These are phyloP conservation scores for Dianthus caryophyllus DNA, from an alignment of 148 eudicot genomes.

Conservation along the genomic window DNA sequence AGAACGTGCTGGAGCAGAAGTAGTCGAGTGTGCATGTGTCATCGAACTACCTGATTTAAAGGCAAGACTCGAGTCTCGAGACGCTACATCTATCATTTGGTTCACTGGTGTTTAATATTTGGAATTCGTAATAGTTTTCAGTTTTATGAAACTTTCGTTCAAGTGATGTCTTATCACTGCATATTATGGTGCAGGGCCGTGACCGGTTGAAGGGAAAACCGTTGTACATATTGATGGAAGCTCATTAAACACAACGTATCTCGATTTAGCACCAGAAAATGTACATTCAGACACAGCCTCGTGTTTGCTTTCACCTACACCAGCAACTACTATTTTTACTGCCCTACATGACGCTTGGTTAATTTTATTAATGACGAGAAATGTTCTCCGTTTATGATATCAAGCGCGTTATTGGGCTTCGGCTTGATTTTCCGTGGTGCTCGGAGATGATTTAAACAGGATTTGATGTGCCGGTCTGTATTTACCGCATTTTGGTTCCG, in stretches of 20 bases:
- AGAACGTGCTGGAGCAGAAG: slow-evolving; percentile 95
- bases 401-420: background rate
- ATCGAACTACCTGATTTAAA: slow-evolving; percentile 80
- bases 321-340: slow-evolving; percentile 14
- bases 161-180: background rate
- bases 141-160: background rate
- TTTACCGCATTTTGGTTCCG: slow-evolving; percentile 14
- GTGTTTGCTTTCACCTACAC: slow-evolving; percentile 5
- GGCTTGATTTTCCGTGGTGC: background rate
- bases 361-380: slow-evolving; percentile 17
- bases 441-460: slow-evolving; percentile 4
- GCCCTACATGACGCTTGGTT: slow-evolving; percentile 4
- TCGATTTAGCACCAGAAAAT: background rate
- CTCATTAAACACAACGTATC: slow-evolving; percentile 37
- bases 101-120: background rate
- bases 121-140: background rate
- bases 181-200: slow-evolving; percentile 49
- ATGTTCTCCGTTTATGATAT: slow-evolving; percentile 12
- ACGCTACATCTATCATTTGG: background rate
- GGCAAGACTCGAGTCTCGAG: no score
- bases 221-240: slow-evolving; percentile 71
- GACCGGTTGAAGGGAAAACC: slow-evolving; percentile 83
- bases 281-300: slow-evolving; percentile 18
- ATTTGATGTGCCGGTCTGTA: background rate
- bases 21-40: slow-evolving; percentile 79